Evolutionary conservation across 129 eudicot genomes (phyloP), one percentile per base, ranked within the genome.

Genomic region (Flaveria brownii): DNA sequence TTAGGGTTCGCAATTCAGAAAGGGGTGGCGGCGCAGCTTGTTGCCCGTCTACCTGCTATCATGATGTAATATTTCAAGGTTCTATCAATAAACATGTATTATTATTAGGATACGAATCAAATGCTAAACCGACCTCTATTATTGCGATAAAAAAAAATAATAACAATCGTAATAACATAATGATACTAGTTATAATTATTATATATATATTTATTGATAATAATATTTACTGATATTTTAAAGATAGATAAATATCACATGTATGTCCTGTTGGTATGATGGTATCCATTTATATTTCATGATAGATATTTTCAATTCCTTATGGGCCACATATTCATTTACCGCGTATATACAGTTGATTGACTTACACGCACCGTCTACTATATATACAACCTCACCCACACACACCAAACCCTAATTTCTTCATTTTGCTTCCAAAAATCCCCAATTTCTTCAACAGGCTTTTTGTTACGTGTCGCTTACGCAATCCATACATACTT

Each of bases 331-430:
- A 60, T 2, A 25, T 23, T 60, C 41, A 76, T n/a, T 28, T 66
- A 20, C 67, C 80, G 80, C 80, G 74, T 77, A 17, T 25, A 30
- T 76, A 8, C 66, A 50, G 55, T 68, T 51, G 52, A 17, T 71
- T 39, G 33, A 12, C 28, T 68, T 22, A 13, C 59, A 71, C 67
- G 74, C 72, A 68, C 67, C 67, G 41, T 18, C 42, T 52, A 23
- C 74, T 54, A 77, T 68, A 77, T 46, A 77, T 36, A 71, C 46
- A 71, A 51, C 63, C 4, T 2, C 59, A 68, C 30, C 54, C 54
- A 5, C 33, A 20, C 52, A 68, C 33, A 47, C 2, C 74, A 77
- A 68, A 68, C 70, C 80, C 80, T 77, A 77, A 50, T 66, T 51
- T 77, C 73, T 43, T 42, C 46, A 15, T 13, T 39, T 77, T 33